Base-by-base conservation (phyloP, 169 alveolate species). In the Eimeria tenella region DNA sequence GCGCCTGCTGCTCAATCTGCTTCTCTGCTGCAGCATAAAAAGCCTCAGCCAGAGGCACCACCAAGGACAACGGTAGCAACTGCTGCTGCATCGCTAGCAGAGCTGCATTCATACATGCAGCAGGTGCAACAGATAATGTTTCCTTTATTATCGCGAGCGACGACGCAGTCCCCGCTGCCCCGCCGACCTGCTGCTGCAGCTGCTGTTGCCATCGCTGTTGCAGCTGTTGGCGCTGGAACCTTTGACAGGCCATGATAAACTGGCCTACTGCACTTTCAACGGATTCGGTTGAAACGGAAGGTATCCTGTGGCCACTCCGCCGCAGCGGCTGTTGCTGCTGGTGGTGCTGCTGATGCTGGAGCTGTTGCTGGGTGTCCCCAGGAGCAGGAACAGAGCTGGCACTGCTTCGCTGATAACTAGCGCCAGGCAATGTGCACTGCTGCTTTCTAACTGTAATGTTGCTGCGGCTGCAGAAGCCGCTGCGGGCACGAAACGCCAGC, bases 231-330 rank as follows among this genome's bases (percentile, higher is more conserved):
- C 86, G 60, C 65, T 75, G 63, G 65, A 75, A 75, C 15, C 65
- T n/a, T 13, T 60, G 86, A 21, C 86, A 75, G 63, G 86, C 86
- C 9, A 63, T 56, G n/a, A 75, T 60, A 75, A 75, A 52, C 65
- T 21, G 63, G 65, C 86, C 17, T 4, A 75, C 31, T 13, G 53
- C 65, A 13, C 49, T 25, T 42, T 52, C 50, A 75, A n/a, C 86
- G n/a, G 86, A 23, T 25, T 71, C 81, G 4, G 55, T 60, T 0
- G 42, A 15, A 50, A 15, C 9, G 42, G 86, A 56, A 19, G 50
- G 86, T 31, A 75, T 21, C 63, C 60, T 60, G 21, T 8, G 84
- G 58, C 4, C 21, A 17, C 50, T 25, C 77, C 25, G 77, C 65
- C 17, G 65, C 65, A 58, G 65, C 0, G 10, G 65, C 65, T 58